phyloP scores from a whole-genome alignment of 305 asterid species.

The Rubia tinctorum region DNA sequence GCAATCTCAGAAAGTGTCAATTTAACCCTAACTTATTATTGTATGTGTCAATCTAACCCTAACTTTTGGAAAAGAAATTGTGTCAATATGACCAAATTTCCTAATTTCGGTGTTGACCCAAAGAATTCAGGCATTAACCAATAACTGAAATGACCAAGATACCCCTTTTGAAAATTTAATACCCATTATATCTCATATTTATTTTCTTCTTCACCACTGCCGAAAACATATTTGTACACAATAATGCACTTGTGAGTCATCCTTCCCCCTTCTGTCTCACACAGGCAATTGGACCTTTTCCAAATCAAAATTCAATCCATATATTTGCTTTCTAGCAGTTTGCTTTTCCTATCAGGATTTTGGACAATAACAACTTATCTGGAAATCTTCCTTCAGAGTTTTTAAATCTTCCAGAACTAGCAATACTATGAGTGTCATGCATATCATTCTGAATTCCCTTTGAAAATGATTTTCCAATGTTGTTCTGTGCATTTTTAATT shows the following conservation, averaged over 20 bases:
- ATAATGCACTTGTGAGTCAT: slow-evolving; percentile 42
- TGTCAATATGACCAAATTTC: too few relatives aligned
- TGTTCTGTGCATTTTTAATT: slow-evolving; percentile 9
- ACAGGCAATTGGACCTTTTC: background rate
- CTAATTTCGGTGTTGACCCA: too few relatives aligned
- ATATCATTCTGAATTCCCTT: slow-evolving; percentile 7
- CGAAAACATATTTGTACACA: slow-evolving; percentile 28
- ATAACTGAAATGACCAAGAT: too few relatives aligned
- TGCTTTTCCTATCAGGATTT: slow-evolving; percentile 30
- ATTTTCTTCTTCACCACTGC: too few relatives aligned
- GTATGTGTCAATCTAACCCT: too few relatives aligned
- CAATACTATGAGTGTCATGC: slow-evolving; percentile 34
- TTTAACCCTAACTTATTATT: too few relatives aligned
- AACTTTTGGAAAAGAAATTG: too few relatives aligned
- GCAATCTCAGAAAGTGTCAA: too few relatives aligned
- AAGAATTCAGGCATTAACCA: too few relatives aligned
- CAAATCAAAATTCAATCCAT: background rate
- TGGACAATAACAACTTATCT: slow-evolving; percentile 42
- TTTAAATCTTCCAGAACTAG: slow-evolving; percentile 25
- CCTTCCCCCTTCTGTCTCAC: background rate
- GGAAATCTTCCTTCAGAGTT: slow-evolving; percentile 43
- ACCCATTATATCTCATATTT: too few relatives aligned
- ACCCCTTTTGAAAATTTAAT: too few relatives aligned
- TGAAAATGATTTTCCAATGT: slow-evolving; percentile 4
- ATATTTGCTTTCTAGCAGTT: background rate